phyloP scores from a whole-genome alignment of 805 yeast species.

The Yamadazyma endophytica region DNA sequence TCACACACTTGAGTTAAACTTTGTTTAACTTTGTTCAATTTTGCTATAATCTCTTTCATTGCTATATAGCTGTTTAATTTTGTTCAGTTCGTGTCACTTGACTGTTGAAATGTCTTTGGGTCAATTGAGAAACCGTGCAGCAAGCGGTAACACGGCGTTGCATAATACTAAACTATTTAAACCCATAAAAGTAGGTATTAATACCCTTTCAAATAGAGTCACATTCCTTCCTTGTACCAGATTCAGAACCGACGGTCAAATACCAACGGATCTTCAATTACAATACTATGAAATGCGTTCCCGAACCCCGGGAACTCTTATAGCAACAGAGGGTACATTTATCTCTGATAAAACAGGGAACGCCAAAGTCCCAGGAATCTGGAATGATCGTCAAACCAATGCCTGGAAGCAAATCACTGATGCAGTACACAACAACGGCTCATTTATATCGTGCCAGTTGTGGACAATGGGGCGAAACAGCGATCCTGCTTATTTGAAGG shows the following conservation, averaged over 20 bases:
- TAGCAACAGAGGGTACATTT: slow-evolving; percentile 29
- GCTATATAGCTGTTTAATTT: neutral
- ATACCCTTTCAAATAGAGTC: slow-evolving; percentile 16
- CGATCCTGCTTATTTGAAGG: slow-evolving; percentile 18
- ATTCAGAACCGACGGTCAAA: slow-evolving; percentile 15
- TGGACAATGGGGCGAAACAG: slow-evolving; percentile 49
- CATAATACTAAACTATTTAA: slow-evolving; percentile 14
- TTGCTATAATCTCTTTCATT: neutral
- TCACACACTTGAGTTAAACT: too few relatives aligned
- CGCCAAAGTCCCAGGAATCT: slow-evolving; percentile 45
- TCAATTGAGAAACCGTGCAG: neutral
- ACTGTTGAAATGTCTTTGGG: too few relatives aligned
- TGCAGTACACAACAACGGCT: slow-evolving; percentile 40
- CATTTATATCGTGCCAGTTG: slow-evolving; percentile 45
- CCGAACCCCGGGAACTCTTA: slow-evolving; percentile 23
- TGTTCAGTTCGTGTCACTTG: neutral
- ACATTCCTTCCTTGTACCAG: slow-evolving; percentile 22
- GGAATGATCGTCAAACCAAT: slow-evolving; percentile 41
- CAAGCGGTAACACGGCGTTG: neutral
- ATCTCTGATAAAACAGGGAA: slow-evolving; percentile 37
- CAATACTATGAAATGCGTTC: slow-evolving; percentile 29
- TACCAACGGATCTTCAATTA: slow-evolving; percentile 24
- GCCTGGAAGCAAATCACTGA: slow-evolving; percentile 47
- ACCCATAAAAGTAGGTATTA: slow-evolving; percentile 29
- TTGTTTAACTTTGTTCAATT: too few relatives aligned